Evolutionary conservation across 805 yeast genomes (phyloP).

Genomic region (Schizosaccharomyces octosporus): DNA sequence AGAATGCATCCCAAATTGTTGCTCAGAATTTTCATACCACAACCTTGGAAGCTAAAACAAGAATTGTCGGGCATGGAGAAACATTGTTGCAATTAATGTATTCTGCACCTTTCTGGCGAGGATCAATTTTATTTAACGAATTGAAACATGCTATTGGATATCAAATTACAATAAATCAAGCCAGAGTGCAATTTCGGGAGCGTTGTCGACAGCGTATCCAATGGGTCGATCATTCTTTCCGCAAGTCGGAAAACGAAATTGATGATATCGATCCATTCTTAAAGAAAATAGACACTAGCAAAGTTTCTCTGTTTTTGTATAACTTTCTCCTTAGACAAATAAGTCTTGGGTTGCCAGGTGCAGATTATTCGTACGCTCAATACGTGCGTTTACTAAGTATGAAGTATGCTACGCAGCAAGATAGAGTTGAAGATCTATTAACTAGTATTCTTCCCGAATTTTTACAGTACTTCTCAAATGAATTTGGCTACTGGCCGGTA

Average conservation of each 20-base stretch:
- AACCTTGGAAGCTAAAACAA: not conserved
- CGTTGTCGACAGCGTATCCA: not conserved
- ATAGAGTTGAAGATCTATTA: not conserved
- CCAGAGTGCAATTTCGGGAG: not conserved
- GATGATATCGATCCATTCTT: no score
- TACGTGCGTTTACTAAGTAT: not conserved
- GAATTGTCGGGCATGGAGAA: not conserved
- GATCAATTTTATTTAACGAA: not conserved
- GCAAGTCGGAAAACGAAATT: no score
- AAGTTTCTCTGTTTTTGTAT: not conserved
- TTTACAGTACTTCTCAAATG: not conserved
- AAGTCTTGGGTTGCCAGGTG: not conserved
- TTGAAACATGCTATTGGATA: not conserved
- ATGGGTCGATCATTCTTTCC: no score
- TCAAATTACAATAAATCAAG: not conserved
- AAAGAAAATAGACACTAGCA: no score
- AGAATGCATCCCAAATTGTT: not conserved
- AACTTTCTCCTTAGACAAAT: not conserved
- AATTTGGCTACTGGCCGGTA: not conserved
- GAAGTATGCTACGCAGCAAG: no score
- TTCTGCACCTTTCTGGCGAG: not conserved
- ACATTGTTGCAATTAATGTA: not conserved
- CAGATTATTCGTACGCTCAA: not conserved
- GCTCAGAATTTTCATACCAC: not conserved
- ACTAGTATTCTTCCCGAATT: not conserved